Base-by-base conservation (phyloP, 768 basidiomycete species). In the Galerina marginata region DNA sequence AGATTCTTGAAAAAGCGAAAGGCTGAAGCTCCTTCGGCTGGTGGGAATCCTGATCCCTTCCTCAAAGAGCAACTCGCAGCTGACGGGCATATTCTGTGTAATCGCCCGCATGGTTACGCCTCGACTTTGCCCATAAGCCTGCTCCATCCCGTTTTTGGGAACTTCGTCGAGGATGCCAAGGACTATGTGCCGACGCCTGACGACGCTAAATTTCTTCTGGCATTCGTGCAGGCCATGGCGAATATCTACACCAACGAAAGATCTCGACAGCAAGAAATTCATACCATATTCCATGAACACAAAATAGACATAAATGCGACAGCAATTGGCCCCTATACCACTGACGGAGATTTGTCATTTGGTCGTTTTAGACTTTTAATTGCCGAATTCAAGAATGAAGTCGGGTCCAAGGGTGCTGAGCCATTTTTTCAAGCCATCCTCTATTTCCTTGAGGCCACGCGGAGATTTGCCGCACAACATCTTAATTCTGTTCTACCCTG, bases 341-440 rank as follows among this genome's bases (percentile, higher is more conserved):
- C 46, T 5, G 46, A 48, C 29, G 46, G 46, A 4, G 46, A 48
- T 48, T 6, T 2, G 23, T 48, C 15, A 6, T 20, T 48, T 23
- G 46, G 23, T 23, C 10, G 4, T 11, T 33, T 51, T 40, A 15
- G 4, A 37, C 46, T 36, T 42, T n/a, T 56, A n/a, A 23, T 61
- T 14, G 43, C 26, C 14, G 51, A 36, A 43, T n/a, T 60, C 43
- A 61, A 61, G 40, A 56, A 61, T 10, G 60, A 61, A 52, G 9
- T 61, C 42, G 26, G 54, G 45, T 61, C 54, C 38, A 42, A 9
- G 12, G 40, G 40, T 42, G 54, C 54, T 23, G 60, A 61, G 36
- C 59, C 51, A 7, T 54, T 54, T 26, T 16, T 60, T 42, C 52
- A 54, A 38, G 20, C 20, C 12, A 16, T 47, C 14, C 37, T 56